Percentiles rank a stretch among this genome's conserved stretches.
Evolutionary conservation across 768 basidiomycete species (phyloP).

Genomic region (Naganishia kalamii): DNA sequence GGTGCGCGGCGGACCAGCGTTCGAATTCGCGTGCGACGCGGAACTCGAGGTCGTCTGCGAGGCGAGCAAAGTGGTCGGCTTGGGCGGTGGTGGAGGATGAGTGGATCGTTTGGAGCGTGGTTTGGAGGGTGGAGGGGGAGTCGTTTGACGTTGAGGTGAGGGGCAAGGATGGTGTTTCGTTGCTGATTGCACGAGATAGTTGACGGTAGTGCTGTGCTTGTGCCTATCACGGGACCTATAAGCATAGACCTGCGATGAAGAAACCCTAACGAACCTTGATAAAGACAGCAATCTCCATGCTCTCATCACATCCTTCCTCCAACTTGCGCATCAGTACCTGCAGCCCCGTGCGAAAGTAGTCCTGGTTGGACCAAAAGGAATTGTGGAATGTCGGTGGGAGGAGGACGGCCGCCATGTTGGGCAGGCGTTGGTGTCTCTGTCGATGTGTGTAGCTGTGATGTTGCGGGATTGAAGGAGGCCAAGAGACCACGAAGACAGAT

Average conservation of each 20-base stretch:
- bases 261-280: conserved; percentile 55
- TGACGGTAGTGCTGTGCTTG: conserved; percentile 63
- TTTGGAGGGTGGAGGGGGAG: conserved; percentile 27
- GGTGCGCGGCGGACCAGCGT: conserved; percentile 69
- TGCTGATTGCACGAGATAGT: conserved; percentile 53
- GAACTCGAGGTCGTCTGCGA: conserved; percentile 72
- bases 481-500: no score
- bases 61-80: conserved; percentile 52
- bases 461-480: no score
- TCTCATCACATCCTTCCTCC: conserved; percentile 75
- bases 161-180: conserved; percentile 31
- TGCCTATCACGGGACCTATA: conserved; percentile 52
- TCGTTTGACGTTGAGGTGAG: conserved; percentile 24
- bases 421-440: neutral
- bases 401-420: conserved; percentile 64
- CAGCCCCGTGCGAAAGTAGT: conserved; percentile 78
- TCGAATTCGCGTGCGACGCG: conserved; percentile 75
- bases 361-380: conserved; percentile 86
- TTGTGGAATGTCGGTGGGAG: conserved; percentile 83
- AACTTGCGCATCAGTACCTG: conserved; percentile 70
- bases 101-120: neutral
- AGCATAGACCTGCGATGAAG: conserved; percentile 20
- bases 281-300: conserved; percentile 74
- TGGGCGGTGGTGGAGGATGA: conserved; percentile 6
- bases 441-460: no score